These are phyloP conservation scores for Dactylonectria estremocensis DNA, from an alignment of 2,329 filamentous ascomycete genomes.

Conservation along the genomic window DNA sequence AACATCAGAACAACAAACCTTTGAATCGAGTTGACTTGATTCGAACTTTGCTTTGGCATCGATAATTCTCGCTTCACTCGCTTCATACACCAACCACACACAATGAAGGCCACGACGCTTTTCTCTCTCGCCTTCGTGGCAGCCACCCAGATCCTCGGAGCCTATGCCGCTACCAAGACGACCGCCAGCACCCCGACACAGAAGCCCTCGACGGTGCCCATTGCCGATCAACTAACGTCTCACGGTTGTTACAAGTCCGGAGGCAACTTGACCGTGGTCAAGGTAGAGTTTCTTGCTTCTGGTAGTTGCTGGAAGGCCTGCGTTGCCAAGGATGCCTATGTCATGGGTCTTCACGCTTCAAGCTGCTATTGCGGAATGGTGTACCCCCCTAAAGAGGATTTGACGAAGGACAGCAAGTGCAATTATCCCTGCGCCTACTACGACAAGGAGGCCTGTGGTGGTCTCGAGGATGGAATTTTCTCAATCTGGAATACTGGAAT, in stretches of 20 bases:
- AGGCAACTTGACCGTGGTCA: slow-evolving; percentile 56
- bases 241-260: slow-evolving; percentile 67
- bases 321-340: slow-evolving; percentile 61
- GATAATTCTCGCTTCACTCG: slow-evolving; percentile 27
- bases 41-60: slow-evolving; percentile 30
- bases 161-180: slow-evolving; percentile 34
- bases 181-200: slow-evolving; percentile 46
- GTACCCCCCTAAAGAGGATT: slow-evolving; percentile 71
- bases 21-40: slow-evolving; percentile 48
- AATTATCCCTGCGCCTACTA: slow-evolving; percentile 77
- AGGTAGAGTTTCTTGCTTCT: slow-evolving; percentile 50
- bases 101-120: slow-evolving; percentile 53
- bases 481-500: slow-evolving; percentile 68
- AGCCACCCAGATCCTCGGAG: slow-evolving; percentile 45
- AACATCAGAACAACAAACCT: slow-evolving; percentile 20
- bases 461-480: slow-evolving; percentile 51
- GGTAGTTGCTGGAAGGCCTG: slow-evolving; percentile 61
- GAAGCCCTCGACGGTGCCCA: slow-evolving; percentile 55
- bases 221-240: slow-evolving; percentile 56
- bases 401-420: slow-evolving; percentile 74
- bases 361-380: slow-evolving; percentile 82
- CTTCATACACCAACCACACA: slow-evolving; percentile 24
- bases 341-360: slow-evolving; percentile 75
- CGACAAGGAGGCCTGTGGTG: slow-evolving; percentile 72
- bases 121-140: slow-evolving; percentile 50